Evolutionary conservation across 192 early-diverging fungal species (phyloP), one percentile per base, ranked within the genome.

Genomic region (Chytriomyces sp.): DNA sequence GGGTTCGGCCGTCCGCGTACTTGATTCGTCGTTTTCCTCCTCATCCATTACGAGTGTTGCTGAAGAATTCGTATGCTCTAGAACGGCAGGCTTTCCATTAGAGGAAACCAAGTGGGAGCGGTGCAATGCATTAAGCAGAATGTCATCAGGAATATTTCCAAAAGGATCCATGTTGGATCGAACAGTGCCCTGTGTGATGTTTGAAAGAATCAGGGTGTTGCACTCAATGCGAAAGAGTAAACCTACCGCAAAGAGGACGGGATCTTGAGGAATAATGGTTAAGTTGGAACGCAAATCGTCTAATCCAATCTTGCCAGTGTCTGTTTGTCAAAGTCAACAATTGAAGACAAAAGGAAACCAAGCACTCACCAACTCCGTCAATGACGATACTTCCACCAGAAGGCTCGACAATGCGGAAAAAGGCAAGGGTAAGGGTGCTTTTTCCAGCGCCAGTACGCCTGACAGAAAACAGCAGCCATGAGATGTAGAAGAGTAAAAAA

Each of bases 181-280:
- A 41, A 72, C 44, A 5, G 70, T 72, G n/a, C 70, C 70, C 52
- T 37, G 26, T n/a, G 37, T 12, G 26, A 26, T 10, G 56, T 8
- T 10, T 17, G 26, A 25, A 8, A 58, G 7, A 17, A 58, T 8
- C 17, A 58, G 56, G 7, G n/a, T 8, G 7, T 58, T 17, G n/a
- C 56, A 58, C 30, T 94, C 93, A 22, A 95, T 75, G 77, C 93
- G 93, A 32, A 76, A 41, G 22, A 80, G 66, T 38, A 85, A 32
- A 25, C 52, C 64, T n/a, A 66, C 79, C 4, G 76, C 54, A 65
- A 85, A 84, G 52, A 85, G 41, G 26, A 92, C 85, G 5, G 93
- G 68, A 39, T 94, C 81, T 80, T 93, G 92, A 33, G 92, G 88
- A 37, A 93, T 89, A 17, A 92, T 89, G 31, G 89, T 84, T 39